Conservation (phyloP, 1,284 basidiomycete species). For the Caloboletus inedulis region DNA sequence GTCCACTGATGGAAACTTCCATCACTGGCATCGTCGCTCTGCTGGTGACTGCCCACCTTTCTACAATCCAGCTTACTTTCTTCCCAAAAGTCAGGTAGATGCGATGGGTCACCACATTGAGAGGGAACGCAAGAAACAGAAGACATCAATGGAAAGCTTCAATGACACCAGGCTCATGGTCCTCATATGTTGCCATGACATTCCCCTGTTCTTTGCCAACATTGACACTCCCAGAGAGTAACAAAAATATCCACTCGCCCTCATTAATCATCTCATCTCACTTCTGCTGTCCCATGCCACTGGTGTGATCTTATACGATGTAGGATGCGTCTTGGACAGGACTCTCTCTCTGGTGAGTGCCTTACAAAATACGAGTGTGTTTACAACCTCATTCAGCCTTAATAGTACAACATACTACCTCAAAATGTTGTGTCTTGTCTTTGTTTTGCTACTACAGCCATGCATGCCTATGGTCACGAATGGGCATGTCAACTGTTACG, state of each 20-base stretch:
- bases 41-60: too few relatives aligned
- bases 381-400: background rate
- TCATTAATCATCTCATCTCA: background rate
- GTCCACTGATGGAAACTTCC: too few relatives aligned
- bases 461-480: background rate
- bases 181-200: background rate
- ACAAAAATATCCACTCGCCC: background rate
- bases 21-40: too few relatives aligned
- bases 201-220: background rate
- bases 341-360: background rate
- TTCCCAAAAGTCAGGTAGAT: too few relatives aligned
- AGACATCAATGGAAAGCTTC: background rate
- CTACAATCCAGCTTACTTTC: too few relatives aligned
- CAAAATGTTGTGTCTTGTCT: background rate
- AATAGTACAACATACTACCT: too few relatives aligned
- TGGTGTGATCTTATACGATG: background rate
- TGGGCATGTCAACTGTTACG: constrained; percentile 4
- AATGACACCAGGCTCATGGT: background rate
- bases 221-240: background rate
- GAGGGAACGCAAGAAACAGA: background rate
- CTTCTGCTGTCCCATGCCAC: background rate
- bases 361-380: background rate
- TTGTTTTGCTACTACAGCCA: background rate
- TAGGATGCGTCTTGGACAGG: background rate
- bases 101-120: too few relatives aligned